These are phyloP conservation scores for Phytomonas sp. DNA, from an alignment of 208 protist genomes.

Conservation along the genomic window DNA sequence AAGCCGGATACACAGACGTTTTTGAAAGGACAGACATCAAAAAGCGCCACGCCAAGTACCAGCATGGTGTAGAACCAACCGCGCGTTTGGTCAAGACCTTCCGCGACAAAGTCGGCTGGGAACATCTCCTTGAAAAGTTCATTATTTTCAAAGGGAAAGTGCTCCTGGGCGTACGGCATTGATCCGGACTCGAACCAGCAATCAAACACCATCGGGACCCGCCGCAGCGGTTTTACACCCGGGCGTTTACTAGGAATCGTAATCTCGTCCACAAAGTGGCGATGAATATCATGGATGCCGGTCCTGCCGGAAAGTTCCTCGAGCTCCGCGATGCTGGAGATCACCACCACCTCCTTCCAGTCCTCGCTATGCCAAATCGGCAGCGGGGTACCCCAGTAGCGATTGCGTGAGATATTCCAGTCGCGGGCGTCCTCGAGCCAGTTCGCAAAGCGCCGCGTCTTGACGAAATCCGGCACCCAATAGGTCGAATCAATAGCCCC, in stretches of 20 bases:
- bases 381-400: constrained; percentile 98
- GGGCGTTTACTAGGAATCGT: constrained; percentile 95
- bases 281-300: constrained; percentile 95
- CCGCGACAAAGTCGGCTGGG: constrained; percentile 99
- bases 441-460: constrained; percentile 98
- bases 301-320: constrained; percentile 89
- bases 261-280: constrained; percentile 96
- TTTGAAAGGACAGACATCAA: constrained; percentile 97
- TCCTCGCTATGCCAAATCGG: constrained; percentile 98
- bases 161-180: constrained; percentile 99
- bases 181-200: constrained; percentile 99
- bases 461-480: constrained; percentile 98
- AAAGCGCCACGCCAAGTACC: constrained; percentile 97
- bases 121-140: constrained; percentile 91
- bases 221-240: constrained; percentile 77
- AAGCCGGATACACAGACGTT: constrained; percentile 99
- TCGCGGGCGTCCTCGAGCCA: constrained; percentile 97
- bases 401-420: constrained; percentile 98
- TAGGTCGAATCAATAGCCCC: constrained; percentile 92
- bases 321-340: constrained; percentile 96
- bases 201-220: constrained; percentile 98
- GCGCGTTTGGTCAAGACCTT: constrained; percentile 97
- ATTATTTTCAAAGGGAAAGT: constrained; percentile 99
- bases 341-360: constrained; percentile 93
- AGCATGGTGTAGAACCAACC: constrained; percentile 99